A percentile compares a stretch with the other conserved stretches of the same genome.
phyloP scores from a whole-genome alignment of 441 rosid genomes.

The Breynia disticha region DNA sequence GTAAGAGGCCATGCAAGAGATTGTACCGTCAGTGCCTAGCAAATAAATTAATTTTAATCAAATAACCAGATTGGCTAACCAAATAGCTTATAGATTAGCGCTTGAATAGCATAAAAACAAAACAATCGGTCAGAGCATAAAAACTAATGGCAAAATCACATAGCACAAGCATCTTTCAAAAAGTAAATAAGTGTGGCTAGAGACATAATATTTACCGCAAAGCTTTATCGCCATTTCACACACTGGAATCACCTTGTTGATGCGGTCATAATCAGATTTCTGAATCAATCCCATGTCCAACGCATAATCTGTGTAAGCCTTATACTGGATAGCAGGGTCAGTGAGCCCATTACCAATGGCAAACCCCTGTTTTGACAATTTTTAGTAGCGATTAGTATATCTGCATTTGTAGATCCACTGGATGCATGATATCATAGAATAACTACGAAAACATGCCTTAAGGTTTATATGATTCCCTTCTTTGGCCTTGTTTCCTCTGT shows the following conservation, averaged over 20 bases:
- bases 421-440: not conserved
- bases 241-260: conserved; percentile 66
- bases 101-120: not conserved
- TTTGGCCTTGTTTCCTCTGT: conserved; percentile 80
- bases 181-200: conserved; percentile 3
- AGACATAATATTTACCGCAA: conserved; percentile 51
- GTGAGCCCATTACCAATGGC: conserved; percentile 98
- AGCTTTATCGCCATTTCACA: conserved; percentile 81
- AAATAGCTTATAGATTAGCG: not conserved
- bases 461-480: conserved; percentile 82
- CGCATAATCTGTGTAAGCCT: conserved; percentile 90
- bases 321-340: conserved; percentile 79
- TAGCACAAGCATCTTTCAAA: not conserved
- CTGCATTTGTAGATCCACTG: conserved; percentile 2
- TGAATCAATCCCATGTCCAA: conserved; percentile 68
- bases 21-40: conserved; percentile 83
- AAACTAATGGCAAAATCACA: conserved; percentile 3
- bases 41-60: not conserved
- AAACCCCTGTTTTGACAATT: conserved; percentile 55
- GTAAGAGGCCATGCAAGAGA: conserved; percentile 87
- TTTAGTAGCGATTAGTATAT: conserved; percentile 15
- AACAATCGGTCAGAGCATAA: not conserved
- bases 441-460: conserved; percentile 41
- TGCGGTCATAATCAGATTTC: conserved; percentile 42
- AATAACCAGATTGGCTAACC: not conserved